These are phyloP conservation scores for Vicia villosa DNA, from an alignment of 306 rosid species.

Conservation along the genomic window DNA sequence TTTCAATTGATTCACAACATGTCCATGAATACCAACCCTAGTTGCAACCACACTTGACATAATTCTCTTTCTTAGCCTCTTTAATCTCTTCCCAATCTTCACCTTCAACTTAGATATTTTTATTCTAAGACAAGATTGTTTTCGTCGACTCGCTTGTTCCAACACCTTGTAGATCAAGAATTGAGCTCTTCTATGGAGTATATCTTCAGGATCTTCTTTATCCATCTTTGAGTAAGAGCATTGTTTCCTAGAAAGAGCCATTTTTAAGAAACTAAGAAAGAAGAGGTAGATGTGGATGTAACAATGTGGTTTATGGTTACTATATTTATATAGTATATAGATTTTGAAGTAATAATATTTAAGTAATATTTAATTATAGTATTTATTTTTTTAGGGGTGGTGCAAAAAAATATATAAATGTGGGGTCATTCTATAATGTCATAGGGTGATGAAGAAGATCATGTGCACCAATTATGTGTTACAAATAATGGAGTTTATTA, in stretches of 20 bases:
- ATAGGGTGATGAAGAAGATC: slow-evolving; percentile 55
- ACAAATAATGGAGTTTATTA: slow-evolving; percentile 48
- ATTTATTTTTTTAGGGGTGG: slow-evolving; percentile 32
- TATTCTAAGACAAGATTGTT: slow-evolving; percentile 53
- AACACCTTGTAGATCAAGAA: slow-evolving; percentile 75
- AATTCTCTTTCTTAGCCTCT: slow-evolving; percentile 63
- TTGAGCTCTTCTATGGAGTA: slow-evolving; percentile 65
- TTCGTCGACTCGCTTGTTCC: slow-evolving; percentile 57
- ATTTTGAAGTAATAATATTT: slow-evolving; percentile 29
- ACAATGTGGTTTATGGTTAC: slow-evolving; percentile 9
- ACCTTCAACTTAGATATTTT: slow-evolving; percentile 71
- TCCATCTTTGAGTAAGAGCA: slow-evolving; percentile 62
- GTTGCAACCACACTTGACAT: slow-evolving; percentile 44
- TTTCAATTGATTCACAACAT: slow-evolving; percentile 51
- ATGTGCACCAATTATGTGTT: slow-evolving; percentile 57
- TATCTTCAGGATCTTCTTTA: slow-evolving; percentile 78
- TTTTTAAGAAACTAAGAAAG: slow-evolving; percentile 29
- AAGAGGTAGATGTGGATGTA: slow-evolving; percentile 3
- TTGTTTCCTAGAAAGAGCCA: slow-evolving; percentile 43
- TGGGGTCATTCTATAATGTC: slow-evolving; percentile 48
- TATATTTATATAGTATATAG: not conserved
- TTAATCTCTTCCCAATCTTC: slow-evolving; percentile 73
- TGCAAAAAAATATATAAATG: slow-evolving; percentile 23
- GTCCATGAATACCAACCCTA: slow-evolving; percentile 53
- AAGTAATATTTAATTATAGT: slow-evolving; percentile 49